Evolutionary conservation across 208 protist species (phyloP).

Genomic region (Wallacemonas collosoma): DNA sequence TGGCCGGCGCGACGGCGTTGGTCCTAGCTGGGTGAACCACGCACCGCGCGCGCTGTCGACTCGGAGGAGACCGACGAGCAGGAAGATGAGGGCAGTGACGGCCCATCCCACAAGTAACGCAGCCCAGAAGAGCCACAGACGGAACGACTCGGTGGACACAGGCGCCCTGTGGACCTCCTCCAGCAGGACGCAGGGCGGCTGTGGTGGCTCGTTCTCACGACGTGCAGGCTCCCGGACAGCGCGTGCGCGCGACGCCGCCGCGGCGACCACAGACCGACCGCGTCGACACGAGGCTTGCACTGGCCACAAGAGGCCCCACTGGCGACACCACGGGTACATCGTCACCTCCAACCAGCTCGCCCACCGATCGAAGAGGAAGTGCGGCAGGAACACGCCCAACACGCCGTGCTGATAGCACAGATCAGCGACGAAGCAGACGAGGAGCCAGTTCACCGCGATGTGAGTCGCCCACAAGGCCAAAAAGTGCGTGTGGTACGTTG

Average conservation of each 20-base stretch:
- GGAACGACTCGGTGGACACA: slow-evolving; percentile 9
- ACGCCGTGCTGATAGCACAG: slow-evolving; percentile 51
- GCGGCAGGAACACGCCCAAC: slow-evolving; percentile 39
- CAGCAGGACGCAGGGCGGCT: not conserved
- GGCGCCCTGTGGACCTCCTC: not conserved
- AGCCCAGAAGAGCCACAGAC: slow-evolving; percentile 34
- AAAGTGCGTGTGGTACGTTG: slow-evolving; percentile 8
- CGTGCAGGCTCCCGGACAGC: not conserved
- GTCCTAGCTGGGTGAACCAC: slow-evolving; percentile 5
- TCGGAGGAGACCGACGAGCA: slow-evolving; percentile 21
- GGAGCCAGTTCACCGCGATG: slow-evolving; percentile 39
- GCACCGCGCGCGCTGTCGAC: not conserved
- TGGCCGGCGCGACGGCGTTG: not conserved
- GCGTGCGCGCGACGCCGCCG: too few relatives aligned
- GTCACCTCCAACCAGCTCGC: slow-evolving; percentile 23
- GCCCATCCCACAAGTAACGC: slow-evolving; percentile 31
- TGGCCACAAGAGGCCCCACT: slow-evolving; percentile 13
- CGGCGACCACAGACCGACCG: not conserved
- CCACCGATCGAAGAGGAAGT: slow-evolving; percentile 41
- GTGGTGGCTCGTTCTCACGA: too few relatives aligned
- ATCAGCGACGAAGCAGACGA: slow-evolving; percentile 39
- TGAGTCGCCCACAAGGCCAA: slow-evolving; percentile 22
- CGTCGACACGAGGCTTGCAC: slow-evolving; percentile 2
- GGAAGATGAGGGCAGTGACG: slow-evolving; percentile 29
- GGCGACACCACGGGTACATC: slow-evolving; percentile 20